Base-by-base conservation (phyloP, 257 asterid species). In the Primulina tabacum region DNA sequence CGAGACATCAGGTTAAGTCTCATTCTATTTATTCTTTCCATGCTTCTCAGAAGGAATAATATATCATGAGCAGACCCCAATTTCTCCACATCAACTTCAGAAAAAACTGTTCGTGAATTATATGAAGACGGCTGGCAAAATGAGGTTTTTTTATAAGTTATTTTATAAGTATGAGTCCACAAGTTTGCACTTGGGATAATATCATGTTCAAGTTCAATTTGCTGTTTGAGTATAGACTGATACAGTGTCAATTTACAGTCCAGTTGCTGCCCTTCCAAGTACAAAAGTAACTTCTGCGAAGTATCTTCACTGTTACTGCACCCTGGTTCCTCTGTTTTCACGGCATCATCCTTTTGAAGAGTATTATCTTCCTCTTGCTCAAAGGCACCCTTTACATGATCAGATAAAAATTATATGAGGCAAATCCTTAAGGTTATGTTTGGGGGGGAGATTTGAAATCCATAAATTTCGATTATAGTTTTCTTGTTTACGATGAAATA, bases 11-110 rank as follows among this genome's bases (percentile, higher is more conserved):
- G 73, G 76, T 88, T 88, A 77, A 78, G 83, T 73, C 90, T 80
- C 77, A 85, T 76, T 80, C 87, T 81, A 84, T 91, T 87, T 72
- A 94, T 72, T 70, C 86, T 84, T 81, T 91, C 97, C 88, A 91
- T 69, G 71, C 89, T 68, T 80, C 81, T 89, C 71, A 94, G 82
- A 80, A 94, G 95, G 80, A 83, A 81, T 65, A 91, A 69, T 58
- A 91, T 75, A 57, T 89, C 92, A 76, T 81, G 81, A 62, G 87
- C 52, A 68, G 95, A 87, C 71, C 85, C 85, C 32, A 84, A 70
- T 71, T 75, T 85, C 70, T 85, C 85, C 69, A 78, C 43, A 62
- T 76, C 81, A 69, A 64, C 72, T 58, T 73, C 86, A 11, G 88
- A 77, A 71, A 60, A 75, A 71, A 84, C 71, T 80, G 82, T 66